Evolutionary conservation across 495 filamentous ascomycete species (phyloP), one percentile per base, ranked within the genome.

Genomic region (Elasticomyces elasticus): DNA sequence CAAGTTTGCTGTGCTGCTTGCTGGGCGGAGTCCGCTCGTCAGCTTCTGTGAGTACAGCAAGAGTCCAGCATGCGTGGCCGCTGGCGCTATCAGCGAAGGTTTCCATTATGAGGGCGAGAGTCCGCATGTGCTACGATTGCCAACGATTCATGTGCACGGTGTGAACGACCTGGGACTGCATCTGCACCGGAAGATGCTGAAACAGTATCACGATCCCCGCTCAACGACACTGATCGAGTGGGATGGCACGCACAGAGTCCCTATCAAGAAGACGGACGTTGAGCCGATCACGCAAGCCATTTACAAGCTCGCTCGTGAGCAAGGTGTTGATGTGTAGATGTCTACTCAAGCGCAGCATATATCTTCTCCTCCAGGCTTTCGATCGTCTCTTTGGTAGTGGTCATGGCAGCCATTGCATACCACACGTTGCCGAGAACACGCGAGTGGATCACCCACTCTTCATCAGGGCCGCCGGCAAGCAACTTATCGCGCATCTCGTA

Each of bases 391-490:
- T 17, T 7, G 10, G 26, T 74, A 1, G 78, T 78, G 1, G 74
- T 85, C 62, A 83, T 74, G 58, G 81, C 79, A 5, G 83, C 77
- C 85, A 90, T 89, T 25, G 89, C 57, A 67, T 90, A 90, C 2
- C 88, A 66, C 17, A 87, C 81, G 68, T 88, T 87, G 0, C 85
- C 86, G 27, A 90, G 68, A 4, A 85, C 82, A 17, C 86, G 68
- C n/a, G 76, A 81, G 69, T 90, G 85, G 15, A 89, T 72, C 55
- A 78, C 78, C 69, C 79, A 81, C 17, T 51, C 33, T 22, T 56
- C 30, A 1, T 23, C 46, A 0, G 23, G 17, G 1, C n/a, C 28
- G 17, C 56, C 56, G 12, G 55, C 31, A 9, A 77, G 64, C 46
- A 88, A 65, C 26, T 59, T 69, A 33, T 76, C 67, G 41, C 85